Percentiles rank a stretch among this genome's conserved stretches.
These are phyloP conservation scores for Agrocybe chaxingu DNA, from an alignment of 768 basidiomycete species.

Conservation along the genomic window DNA sequence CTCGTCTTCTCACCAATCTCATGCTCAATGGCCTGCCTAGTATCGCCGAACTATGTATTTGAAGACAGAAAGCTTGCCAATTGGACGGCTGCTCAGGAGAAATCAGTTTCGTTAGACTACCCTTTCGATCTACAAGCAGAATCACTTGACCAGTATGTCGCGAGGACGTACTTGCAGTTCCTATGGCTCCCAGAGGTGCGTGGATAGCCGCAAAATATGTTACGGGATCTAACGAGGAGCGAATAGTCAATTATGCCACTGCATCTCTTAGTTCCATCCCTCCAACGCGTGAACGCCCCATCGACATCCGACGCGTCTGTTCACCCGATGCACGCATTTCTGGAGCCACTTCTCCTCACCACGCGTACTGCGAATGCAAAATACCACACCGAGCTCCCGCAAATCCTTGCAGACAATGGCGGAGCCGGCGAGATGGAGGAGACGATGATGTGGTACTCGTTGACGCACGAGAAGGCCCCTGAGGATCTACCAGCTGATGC, in stretches of 20 bases:
- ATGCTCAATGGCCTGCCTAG: conserved; percentile 1
- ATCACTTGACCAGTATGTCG: conserved; percentile 53
- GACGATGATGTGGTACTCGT: conserved; percentile 73
- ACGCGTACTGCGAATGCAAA: conserved; percentile 52
- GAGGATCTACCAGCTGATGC: conserved; percentile 23
- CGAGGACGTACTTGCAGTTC: conserved; percentile 69
- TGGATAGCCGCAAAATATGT: background rate
- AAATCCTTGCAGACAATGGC: conserved; percentile 55
- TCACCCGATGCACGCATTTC: conserved; percentile 55
- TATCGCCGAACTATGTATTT: conserved; percentile 3
- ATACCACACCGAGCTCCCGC: conserved; percentile 61
- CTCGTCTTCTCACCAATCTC: background rate
- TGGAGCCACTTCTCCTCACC: conserved; percentile 65
- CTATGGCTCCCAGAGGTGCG: conserved; percentile 75
- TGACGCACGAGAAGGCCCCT: conserved; percentile 56
- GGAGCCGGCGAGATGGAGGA: conserved; percentile 67
- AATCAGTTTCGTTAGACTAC: conserved; percentile 50
- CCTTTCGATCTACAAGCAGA: conserved; percentile 48
- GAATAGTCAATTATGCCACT: conserved; percentile 72
- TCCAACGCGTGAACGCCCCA: conserved; percentile 46
- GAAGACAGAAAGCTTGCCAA: conserved; percentile 15
- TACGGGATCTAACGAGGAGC: background rate
- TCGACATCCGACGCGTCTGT: conserved; percentile 24
- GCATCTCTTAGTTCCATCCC: conserved; percentile 47
- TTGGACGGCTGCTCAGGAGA: conserved; percentile 63